A percentile compares a stretch with the other conserved stretches of the same genome.
These are phyloP conservation scores for Quercus aquifolioides DNA, from an alignment of 306 rosid species.

Conservation along the genomic window DNA sequence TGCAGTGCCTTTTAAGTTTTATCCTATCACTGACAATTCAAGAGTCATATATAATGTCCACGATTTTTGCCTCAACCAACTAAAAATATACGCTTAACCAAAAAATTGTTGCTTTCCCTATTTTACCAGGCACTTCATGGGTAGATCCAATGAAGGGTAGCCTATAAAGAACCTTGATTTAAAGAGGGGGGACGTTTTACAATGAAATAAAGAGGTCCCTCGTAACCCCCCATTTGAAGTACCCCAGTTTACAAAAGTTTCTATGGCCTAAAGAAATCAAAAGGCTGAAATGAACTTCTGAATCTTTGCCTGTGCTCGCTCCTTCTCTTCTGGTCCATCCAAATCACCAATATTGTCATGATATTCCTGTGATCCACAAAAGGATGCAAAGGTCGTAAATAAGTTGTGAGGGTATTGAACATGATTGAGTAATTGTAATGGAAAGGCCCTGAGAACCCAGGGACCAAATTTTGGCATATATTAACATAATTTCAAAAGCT, in stretches of 20 bases:
- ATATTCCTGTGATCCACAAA: constrained; percentile 56
- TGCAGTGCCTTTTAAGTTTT: neutral
- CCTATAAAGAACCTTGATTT: neutral
- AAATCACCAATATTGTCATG: constrained; percentile 89
- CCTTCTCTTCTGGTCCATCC: constrained; percentile 94
- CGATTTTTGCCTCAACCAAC: neutral
- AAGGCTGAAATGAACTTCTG: constrained; percentile 73
- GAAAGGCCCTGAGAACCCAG: neutral
- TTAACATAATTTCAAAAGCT: neutral
- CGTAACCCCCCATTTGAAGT: neutral
- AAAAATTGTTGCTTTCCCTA: too few relatives aligned
- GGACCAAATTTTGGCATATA: neutral
- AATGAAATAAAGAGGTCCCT: neutral
- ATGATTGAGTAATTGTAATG: neutral
- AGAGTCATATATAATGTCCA: neutral
- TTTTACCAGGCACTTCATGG: too few relatives aligned
- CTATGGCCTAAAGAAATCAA: constrained; percentile 13
- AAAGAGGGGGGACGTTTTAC: neutral
- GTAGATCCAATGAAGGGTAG: neutral
- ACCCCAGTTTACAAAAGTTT: neutral
- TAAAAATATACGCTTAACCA: too few relatives aligned
- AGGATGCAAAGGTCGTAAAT: neutral
- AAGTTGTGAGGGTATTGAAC: neutral
- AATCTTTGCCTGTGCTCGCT: constrained; percentile 77
- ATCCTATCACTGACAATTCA: neutral